These are phyloP conservation scores for Rosa hybrid DNA, from an alignment of 331 rosid species.

Conservation along the genomic window DNA sequence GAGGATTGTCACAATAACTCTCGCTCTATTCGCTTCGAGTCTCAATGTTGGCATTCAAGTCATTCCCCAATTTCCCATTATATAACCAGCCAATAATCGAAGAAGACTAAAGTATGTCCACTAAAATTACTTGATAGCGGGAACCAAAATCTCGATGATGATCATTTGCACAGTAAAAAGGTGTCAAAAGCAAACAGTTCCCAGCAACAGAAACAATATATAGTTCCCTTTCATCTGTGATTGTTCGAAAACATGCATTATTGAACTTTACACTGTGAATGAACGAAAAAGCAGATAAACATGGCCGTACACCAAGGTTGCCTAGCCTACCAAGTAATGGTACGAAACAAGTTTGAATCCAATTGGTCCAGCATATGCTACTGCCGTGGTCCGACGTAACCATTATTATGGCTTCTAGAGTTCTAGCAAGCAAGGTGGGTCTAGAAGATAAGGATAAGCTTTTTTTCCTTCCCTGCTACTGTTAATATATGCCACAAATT, in stretches of 20 bases:
- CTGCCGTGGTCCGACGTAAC: conserved; percentile 20
- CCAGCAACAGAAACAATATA: neutral
- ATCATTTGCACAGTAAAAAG: neutral
- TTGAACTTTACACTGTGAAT: neutral
- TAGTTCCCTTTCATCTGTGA: neutral
- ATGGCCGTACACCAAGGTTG: neutral
- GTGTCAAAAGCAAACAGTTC: neutral
- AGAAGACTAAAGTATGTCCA: neutral
- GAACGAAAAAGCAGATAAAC: neutral
- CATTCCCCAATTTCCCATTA: neutral
- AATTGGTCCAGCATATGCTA: conserved; percentile 7
- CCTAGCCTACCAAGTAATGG: neutral
- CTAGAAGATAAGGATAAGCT: conserved; percentile 10
- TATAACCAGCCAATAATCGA: neutral
- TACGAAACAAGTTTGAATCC: neutral
- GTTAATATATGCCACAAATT: neutral
- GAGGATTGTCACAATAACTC: neutral
- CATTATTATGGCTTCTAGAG: neutral
- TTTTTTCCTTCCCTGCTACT: neutral
- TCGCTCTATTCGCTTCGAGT: neutral
- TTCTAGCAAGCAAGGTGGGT: neutral
- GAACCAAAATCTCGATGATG: neutral
- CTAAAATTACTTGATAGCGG: neutral
- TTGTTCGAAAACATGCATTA: neutral
- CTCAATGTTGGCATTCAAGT: neutral